Conservation (phyloP, 352 stramenopile genomes). For the Phytophthora sojae region DNA sequence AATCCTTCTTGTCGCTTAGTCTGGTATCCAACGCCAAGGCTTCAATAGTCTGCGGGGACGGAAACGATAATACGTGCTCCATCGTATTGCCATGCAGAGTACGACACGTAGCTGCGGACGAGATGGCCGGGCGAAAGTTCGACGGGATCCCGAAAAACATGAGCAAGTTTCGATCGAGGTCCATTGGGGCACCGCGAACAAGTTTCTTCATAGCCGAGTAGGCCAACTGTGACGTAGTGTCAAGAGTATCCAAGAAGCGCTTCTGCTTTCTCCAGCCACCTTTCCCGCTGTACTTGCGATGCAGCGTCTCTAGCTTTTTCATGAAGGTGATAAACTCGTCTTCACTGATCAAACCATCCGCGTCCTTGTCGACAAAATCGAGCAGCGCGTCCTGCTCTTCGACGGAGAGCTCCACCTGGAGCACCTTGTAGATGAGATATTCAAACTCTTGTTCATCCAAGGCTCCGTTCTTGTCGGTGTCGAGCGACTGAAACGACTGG, state of each 20-base stretch:
- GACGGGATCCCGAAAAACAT: conserved; percentile 83
- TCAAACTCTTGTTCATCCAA: conserved; percentile 82
- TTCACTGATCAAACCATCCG: conserved; percentile 69
- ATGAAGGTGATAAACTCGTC: conserved; percentile 83
- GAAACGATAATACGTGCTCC: conserved; percentile 74
- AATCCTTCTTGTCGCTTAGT: conserved; percentile 42
- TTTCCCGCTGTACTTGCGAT: conserved; percentile 42
- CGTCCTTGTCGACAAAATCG: conserved; percentile 72
- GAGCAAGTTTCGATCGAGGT: conserved; percentile 74
- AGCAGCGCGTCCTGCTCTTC: conserved; percentile 78
- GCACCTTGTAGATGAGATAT: conserved; percentile 75
- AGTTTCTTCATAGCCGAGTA: conserved; percentile 85
- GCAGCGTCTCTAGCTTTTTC: conserved; percentile 66
- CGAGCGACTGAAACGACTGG: conserved; percentile 71
- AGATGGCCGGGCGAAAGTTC: conserved; percentile 80
- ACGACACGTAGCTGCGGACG: conserved; percentile 55
- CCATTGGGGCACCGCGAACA: conserved; percentile 64
- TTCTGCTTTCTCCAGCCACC: conserved; percentile 41
- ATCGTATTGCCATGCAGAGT: conserved; percentile 66
- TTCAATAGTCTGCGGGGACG: conserved; percentile 71
- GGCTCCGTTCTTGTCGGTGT: conserved; percentile 69
- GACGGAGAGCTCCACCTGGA: conserved; percentile 76
- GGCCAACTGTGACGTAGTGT: conserved; percentile 54
- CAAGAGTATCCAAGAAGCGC: conserved; percentile 49
- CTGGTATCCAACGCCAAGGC: conserved; percentile 47